Evolutionary conservation across 305 asterid species (phyloP).

Genomic region (Fraxinus velutina): DNA sequence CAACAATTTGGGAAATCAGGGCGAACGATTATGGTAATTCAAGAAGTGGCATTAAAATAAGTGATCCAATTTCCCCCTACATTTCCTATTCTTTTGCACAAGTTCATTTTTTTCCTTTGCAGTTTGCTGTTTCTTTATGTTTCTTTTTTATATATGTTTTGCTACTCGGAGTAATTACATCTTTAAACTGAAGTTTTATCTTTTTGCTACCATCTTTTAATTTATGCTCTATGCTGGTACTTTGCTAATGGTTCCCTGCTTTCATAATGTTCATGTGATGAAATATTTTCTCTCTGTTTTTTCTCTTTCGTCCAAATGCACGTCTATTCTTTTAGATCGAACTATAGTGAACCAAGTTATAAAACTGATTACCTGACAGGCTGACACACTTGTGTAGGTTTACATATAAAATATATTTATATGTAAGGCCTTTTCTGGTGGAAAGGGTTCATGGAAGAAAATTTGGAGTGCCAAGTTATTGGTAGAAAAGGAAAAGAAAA

Average conservation of each 20-base stretch:
- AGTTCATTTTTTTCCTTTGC: slow-evolving; percentile 1
- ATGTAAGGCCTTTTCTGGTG: too few species aligned
- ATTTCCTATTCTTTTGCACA: background rate
- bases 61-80: background rate
- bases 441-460: too few species aligned
- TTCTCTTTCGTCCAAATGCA: background rate
- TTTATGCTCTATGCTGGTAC: background rate
- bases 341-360: background rate
- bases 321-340: background rate
- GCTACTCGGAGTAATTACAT: background rate
- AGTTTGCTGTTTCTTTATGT: background rate
- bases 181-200: background rate
- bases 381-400: background rate
- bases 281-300: background rate
- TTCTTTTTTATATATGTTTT: background rate
- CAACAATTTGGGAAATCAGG: slow-evolving; percentile 72
- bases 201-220: background rate
- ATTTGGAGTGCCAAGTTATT: too few species aligned
- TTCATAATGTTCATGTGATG: background rate
- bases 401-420: too few species aligned
- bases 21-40: slow-evolving; percentile 59
- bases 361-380: background rate
- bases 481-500: too few species aligned
- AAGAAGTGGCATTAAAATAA: slow-evolving; percentile 51
- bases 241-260: background rate